Base-by-base conservation (phyloP, 1,284 basidiomycete species). In the Tausonia pullulans region DNA sequence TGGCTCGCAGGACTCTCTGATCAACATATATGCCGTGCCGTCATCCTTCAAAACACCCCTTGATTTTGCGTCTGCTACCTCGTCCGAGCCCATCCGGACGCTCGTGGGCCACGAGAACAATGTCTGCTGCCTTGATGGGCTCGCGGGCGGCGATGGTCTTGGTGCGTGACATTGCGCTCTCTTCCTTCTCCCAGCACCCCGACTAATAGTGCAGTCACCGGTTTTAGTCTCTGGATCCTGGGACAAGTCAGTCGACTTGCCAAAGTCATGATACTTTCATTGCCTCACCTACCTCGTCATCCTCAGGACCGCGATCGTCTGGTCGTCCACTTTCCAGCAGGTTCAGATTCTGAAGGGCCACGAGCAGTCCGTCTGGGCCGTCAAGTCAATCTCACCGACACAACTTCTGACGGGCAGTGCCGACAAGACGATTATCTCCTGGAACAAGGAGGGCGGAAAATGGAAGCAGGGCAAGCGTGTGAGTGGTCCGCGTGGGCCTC, bases 321-420 rank as follows among this genome's bases (percentile, higher is more conserved):
- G 96, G 96, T 87, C 84, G 74, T 72, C 60, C 4, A 78, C 89
- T 72, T 91, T 87, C 72, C 77, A 86, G 70, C 80, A 87, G 67
- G 80, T 81, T 3, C 84, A 89, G 69, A 87, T 88, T 68, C 82
- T 98, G 61, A 83, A 84, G 71, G 91, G 86, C 8, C 96, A 98
- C 73, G 79, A 87, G 66, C 88, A 93, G 74, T 88, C 95, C 9
- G 93, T 98, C 0, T 98, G 94, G 94, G 88, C 91, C 6, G 93
- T 97, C 9, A 78, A 89, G 53, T 87, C 87, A 44, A 78, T 97
- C 27, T 87, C 88, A 50, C 85, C 87, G 60, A 85, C 87, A 7
- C 82, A 86, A 67, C 86, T 86, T 68, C 76, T 98, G 69, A 97
- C 95, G 44, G 93, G 90, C 57, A 95, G 93, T 41, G 96, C 96